Percentiles rank a stretch among this genome's conserved stretches.
Conservation (phyloP, 805 yeast genomes). For the Millerozyma miso region DNA sequence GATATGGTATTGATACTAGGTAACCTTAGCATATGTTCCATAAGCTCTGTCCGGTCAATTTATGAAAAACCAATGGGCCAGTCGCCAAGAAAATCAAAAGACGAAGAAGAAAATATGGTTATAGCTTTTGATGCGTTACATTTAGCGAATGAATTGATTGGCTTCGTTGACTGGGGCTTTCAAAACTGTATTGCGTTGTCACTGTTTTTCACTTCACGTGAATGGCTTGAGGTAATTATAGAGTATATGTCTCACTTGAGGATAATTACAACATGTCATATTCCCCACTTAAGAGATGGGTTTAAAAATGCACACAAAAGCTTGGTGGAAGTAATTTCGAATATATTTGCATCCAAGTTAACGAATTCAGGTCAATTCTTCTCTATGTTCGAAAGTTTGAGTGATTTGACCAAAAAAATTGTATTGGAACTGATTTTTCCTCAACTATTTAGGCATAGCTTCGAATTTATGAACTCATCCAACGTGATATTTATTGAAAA, state of each 20-base stretch:
- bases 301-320: slow-evolving; percentile 20
- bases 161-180: slow-evolving; percentile 26
- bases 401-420: slow-evolving; percentile 32
- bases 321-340: slow-evolving; percentile 29
- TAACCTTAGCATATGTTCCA: slow-evolving; percentile 29
- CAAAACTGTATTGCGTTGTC: slow-evolving; percentile 18
- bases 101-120: slow-evolving; percentile 12
- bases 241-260: slow-evolving; percentile 34
- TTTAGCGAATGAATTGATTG: slow-evolving; percentile 30
- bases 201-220: slow-evolving; percentile 22
- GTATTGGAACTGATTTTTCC: slow-evolving; percentile 34
- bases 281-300: slow-evolving; percentile 11
- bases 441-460: slow-evolving; percentile 29
- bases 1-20: slow-evolving; percentile 41
- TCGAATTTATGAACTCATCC: slow-evolving; percentile 27
- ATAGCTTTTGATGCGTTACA: slow-evolving; percentile 31
- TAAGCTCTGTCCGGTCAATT: slow-evolving; percentile 22
- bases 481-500: slow-evolving; percentile 33
- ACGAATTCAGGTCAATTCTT: slow-evolving; percentile 17
- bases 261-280: slow-evolving; percentile 22
- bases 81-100: slow-evolving; percentile 18
- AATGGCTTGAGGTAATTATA: slow-evolving; percentile 36
- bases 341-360: slow-evolving; percentile 30
- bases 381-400: slow-evolving; percentile 20
- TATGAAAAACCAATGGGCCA: slow-evolving; percentile 29